phyloP scores from a whole-genome alignment of 768 basidiomycete species.

The Suillus tomentosus region DNA sequence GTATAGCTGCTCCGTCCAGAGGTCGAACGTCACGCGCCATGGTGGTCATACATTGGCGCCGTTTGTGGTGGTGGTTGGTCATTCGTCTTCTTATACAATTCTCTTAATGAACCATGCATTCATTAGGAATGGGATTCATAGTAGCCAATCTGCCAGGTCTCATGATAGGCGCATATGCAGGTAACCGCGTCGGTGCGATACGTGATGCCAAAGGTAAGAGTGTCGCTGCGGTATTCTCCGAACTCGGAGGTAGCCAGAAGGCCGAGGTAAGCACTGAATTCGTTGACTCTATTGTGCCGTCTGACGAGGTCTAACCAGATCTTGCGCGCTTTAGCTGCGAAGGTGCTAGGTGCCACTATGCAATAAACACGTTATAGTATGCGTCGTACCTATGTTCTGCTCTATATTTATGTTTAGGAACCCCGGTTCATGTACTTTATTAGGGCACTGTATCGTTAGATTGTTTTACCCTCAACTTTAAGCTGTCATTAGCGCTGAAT shows the following conservation, averaged over 20 bases:
- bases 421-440: neutral
- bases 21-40: constrained; percentile 66
- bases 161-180: constrained; percentile 83
- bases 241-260: constrained; percentile 76
- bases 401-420: neutral
- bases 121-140: constrained; percentile 41
- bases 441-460: neutral
- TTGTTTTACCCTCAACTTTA: neutral
- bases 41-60: constrained; percentile 77
- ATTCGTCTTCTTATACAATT: neutral
- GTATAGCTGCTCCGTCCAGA: constrained; percentile 76
- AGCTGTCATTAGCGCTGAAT: neutral
- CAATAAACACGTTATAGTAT: constrained; percentile 8
- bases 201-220: constrained; percentile 94
- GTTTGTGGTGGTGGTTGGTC: constrained; percentile 62
- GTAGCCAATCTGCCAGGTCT: constrained; percentile 85
- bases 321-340: constrained; percentile 76
- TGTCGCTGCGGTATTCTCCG: constrained; percentile 84
- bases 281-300: neutral
- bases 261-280: constrained; percentile 63
- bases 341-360: constrained; percentile 73
- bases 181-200: constrained; percentile 88
- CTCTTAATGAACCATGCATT: constrained; percentile 39
- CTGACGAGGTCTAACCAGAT: constrained; percentile 49
- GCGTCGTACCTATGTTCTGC: neutral